These are phyloP conservation scores for Phyllosticta paracitricarpa DNA, from an alignment of 2,329 filamentous ascomycete species.

Conservation along the genomic window DNA sequence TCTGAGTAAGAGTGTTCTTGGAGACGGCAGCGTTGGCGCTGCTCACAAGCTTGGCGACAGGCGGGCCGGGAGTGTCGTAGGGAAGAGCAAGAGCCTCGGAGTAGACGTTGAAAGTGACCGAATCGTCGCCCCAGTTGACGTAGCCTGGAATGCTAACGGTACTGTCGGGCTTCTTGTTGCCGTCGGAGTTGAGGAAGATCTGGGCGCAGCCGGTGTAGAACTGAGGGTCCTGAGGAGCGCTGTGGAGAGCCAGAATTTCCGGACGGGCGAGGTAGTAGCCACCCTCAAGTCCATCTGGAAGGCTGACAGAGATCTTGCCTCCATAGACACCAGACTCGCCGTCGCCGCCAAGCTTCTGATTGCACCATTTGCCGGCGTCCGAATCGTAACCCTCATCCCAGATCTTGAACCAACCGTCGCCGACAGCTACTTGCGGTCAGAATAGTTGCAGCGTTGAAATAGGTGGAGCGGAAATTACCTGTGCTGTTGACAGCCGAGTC, in stretches of 20 bases:
- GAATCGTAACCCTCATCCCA: constrained; percentile 58
- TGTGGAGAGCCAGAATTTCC: constrained; percentile 60
- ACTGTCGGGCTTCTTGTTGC: constrained; percentile 38
- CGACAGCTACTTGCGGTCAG: constrained; percentile 26
- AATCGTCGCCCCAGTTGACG: constrained; percentile 43
- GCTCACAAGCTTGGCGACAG: constrained; percentile 39
- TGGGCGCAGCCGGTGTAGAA: constrained; percentile 67
- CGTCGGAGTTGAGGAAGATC: constrained; percentile 49
- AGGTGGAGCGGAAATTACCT: constrained; percentile 17
- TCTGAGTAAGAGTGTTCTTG: constrained; percentile 22
- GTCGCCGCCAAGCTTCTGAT: constrained; percentile 55
- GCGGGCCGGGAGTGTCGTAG: constrained; percentile 51
- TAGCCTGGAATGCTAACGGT: constrained; percentile 59
- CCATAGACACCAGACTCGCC: constrained; percentile 44
- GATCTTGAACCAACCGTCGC: constrained; percentile 70
- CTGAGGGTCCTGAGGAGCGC: constrained; percentile 49
- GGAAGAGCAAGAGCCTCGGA: constrained; percentile 38
- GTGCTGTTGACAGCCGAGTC: constrained; percentile 44
- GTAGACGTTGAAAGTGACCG: constrained; percentile 58
- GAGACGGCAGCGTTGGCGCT: constrained; percentile 14
- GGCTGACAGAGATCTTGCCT: constrained; percentile 46
- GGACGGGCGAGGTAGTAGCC: constrained; percentile 64
- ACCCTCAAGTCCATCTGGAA: constrained; percentile 51
- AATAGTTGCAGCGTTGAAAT: not conserved
- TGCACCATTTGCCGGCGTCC: constrained; percentile 53